Base-by-base conservation (phyloP, 805 yeast species). In the Hanseniaspora jakobsenii region DNA sequence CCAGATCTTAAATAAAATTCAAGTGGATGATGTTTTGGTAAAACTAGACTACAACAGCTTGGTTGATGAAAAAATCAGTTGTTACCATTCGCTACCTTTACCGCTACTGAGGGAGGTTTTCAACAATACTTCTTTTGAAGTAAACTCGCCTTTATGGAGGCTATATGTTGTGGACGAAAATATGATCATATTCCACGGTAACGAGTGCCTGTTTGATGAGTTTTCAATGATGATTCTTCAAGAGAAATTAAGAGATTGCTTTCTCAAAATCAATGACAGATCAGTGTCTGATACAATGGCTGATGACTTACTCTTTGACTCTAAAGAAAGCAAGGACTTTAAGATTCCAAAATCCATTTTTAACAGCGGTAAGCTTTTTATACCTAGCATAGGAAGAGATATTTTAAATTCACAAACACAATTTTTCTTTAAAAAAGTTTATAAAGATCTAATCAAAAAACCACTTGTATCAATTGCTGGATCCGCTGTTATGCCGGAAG, bases 221-320 rank as follows among this genome's bases (percentile, higher is more conserved):
- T 59, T 56, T 47, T 53, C 62, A 2, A 58, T 57, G 14, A 59
- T 60, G 17, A 53, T 52, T 37, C 53, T 59, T 24, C 61, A 56
- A 34, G 54, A 53, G 28, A 39, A 52, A 26, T 49, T 59, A 35
- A 37, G 52, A 12, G 22, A 47, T 13, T 53, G 54, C 31, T 36
- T 58, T 9, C 52, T 52, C 38, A 39, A 36, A 14, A 32, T 16
- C 24, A 31, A 32, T 28, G 8, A 2, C 13, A 4, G 13, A 26
- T 3, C 12, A 21, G 22, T 14, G 19, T 3, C 14, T 2, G 36
- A 24, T 7, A 26, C 34, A 13, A 39, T 32, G 8, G 30, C 38
- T 12, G 40, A 44, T 21, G 17, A 36, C 7, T 36, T 44, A 10
- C 12, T 49, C 4, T 50, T 43, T 38, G 32, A 36, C 12, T 26